Percentiles rank a stretch among this genome's conserved stretches.
Conservation (phyloP, 2,329 filamentous ascomycete genomes). For the Talaromyces sp. region DNA sequence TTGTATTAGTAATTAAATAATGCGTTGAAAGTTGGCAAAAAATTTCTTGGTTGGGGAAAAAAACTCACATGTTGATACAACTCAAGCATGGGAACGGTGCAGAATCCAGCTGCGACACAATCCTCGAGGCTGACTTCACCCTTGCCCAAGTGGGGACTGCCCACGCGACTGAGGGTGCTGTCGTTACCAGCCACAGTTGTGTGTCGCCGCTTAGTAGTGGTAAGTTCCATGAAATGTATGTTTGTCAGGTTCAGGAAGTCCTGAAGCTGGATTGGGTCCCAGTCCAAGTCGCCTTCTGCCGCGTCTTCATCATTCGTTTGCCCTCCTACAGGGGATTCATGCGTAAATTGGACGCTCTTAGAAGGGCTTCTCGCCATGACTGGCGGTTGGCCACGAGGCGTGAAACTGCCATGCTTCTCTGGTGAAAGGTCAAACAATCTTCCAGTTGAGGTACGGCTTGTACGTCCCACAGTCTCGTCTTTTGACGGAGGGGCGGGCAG, state of each 20-base stretch:
- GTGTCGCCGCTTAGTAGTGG: slow-evolving; percentile 87
- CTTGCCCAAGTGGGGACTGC: slow-evolving; percentile 20
- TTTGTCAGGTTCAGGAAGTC: slow-evolving; percentile 93
- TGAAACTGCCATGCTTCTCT: slow-evolving; percentile 39
- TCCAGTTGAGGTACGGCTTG: slow-evolving; percentile 45
- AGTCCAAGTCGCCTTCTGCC: slow-evolving; percentile 42
- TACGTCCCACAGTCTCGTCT: slow-evolving; percentile 60
- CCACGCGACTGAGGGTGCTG: slow-evolving; percentile 18
- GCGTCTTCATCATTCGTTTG: slow-evolving; percentile 42
- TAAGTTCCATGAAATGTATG: slow-evolving; percentile 97
- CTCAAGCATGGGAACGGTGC: slow-evolving; percentile 87
- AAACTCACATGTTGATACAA: slow-evolving; percentile 76
- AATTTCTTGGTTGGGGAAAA: not conserved
- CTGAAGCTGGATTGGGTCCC: slow-evolving; percentile 72
- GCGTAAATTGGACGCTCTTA: slow-evolving; percentile 17
- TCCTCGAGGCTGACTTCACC: slow-evolving; percentile 54
- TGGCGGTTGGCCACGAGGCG: slow-evolving; percentile 41
- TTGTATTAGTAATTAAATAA: not conserved
- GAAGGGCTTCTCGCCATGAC: slow-evolving; percentile 35
- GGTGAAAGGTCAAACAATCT: slow-evolving; percentile 31
- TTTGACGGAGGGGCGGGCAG: slow-evolving; percentile 65
- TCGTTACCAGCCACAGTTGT: slow-evolving; percentile 61
- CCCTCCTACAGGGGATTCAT: slow-evolving; percentile 32
- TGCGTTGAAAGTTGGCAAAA: not conserved
- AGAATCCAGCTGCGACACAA: slow-evolving; percentile 82